Evolutionary conservation across 78 protist genomes (phyloP).

Genomic region (Dictyostelium firmibasis): DNA sequence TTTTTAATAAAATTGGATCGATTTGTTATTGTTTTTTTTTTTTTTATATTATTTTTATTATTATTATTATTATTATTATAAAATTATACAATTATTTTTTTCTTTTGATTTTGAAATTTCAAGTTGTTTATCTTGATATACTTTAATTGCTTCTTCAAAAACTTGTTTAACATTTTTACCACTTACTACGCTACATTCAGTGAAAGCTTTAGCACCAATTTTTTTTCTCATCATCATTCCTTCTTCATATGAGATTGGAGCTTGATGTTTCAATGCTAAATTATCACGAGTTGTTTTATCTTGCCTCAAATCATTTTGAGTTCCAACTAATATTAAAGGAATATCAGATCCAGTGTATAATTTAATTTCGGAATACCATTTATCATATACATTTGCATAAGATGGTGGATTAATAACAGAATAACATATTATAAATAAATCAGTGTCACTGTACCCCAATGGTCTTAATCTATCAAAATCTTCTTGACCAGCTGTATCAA

Average conservation of each 20-base stretch:
- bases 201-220: constrained; percentile 67
- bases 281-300: constrained; percentile 17
- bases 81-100: constrained; percentile 35
- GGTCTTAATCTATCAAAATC: constrained; percentile 94
- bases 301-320: constrained; percentile 86
- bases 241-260: constrained; percentile 70
- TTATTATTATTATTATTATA: constrained; percentile 10
- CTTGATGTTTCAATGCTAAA: constrained; percentile 24
- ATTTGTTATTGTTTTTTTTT: not conserved
- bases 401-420: constrained; percentile 86
- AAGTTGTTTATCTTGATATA: not conserved
- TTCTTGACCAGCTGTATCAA: constrained; percentile 86
- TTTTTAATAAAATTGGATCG: not conserved
- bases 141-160: constrained; percentile 70
- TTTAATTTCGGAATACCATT: constrained; percentile 90
- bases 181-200: constrained; percentile 61
- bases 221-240: constrained; percentile 66
- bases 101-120: constrained; percentile 5
- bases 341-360: constrained; percentile 81
- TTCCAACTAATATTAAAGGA: constrained; percentile 93
- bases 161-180: constrained; percentile 63
- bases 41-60: not conserved
- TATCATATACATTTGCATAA: constrained; percentile 85
- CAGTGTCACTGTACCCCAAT: constrained; percentile 82
- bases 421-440: constrained; percentile 87